Conservation (phyloP, 345 rosid genomes). For the Theobroma cacao region DNA sequence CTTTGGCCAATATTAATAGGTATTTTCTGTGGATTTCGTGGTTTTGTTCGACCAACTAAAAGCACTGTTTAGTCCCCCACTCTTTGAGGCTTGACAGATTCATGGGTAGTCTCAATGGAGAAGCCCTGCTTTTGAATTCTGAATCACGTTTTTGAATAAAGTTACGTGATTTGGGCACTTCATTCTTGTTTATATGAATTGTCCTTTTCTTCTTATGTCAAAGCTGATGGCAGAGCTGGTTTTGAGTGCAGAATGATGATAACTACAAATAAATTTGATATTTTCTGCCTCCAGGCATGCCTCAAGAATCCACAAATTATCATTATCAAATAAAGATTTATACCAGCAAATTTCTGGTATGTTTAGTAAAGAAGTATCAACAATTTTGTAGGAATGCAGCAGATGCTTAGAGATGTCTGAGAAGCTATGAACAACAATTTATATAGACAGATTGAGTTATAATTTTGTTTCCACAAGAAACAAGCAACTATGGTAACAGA, state of each 20-base stretch:
- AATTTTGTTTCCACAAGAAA: conserved; percentile 3
- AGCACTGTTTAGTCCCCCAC: neutral
- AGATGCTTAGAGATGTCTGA: neutral
- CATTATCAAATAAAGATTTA: neutral
- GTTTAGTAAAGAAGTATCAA: neutral
- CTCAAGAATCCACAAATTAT: neutral
- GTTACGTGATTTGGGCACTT: neutral
- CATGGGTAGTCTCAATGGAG: neutral
- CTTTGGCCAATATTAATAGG: neutral
- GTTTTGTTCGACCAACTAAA: conserved; percentile 1
- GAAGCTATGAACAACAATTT: neutral
- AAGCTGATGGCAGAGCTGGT: neutral
- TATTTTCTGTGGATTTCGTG: neutral
- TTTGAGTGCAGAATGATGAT: neutral
- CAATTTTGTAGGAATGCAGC: neutral
- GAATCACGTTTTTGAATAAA: neutral
- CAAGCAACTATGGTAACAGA: neutral
- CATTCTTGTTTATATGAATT: neutral
- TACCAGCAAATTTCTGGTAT: neutral
- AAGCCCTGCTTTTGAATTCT: neutral
- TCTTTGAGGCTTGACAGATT: neutral
- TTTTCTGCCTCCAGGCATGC: neutral
- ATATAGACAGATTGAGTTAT: neutral
- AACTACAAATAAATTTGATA: neutral
- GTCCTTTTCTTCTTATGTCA: conserved; percentile 16